phyloP scores from a whole-genome alignment of 1,139 yeast genomes.

The Taiozyma sp. region DNA sequence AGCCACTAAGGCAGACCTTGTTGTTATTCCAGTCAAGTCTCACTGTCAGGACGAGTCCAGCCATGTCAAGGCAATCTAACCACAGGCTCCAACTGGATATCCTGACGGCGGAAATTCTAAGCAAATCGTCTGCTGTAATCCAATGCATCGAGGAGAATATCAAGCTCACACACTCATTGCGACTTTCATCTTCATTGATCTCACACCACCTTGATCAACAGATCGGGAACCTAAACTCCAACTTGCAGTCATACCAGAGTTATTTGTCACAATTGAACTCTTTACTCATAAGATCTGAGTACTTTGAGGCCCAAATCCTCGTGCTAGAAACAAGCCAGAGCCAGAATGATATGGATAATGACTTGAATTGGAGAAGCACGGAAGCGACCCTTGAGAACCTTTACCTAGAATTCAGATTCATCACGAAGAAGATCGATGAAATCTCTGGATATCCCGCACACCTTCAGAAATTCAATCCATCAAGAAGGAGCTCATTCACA shows the following conservation, averaged over 20 bases:
- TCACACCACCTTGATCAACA: slow-evolving; percentile 15
- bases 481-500: not conserved
- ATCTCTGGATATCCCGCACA: not conserved
- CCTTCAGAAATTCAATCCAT: not conserved
- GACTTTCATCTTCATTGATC: slow-evolving; percentile 13
- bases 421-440: slow-evolving; percentile 23
- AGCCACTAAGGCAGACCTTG: not conserved
- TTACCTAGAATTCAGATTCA: slow-evolving; percentile 39
- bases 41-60: not conserved
- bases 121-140: slow-evolving; percentile 15
- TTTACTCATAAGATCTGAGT: slow-evolving; percentile 31
- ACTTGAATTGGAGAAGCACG: slow-evolving; percentile 36
- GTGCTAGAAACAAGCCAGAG: slow-evolving; percentile 27
- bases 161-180: slow-evolving; percentile 14
- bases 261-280: slow-evolving; percentile 28
- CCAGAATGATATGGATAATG: slow-evolving; percentile 22
- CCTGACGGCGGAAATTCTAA: slow-evolving; percentile 17
- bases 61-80: not conserved
- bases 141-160: slow-evolving; percentile 20
- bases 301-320: slow-evolving; percentile 34
- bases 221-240: slow-evolving; percentile 9
- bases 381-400: slow-evolving; percentile 46
- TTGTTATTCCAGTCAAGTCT: not conserved
- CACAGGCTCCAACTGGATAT: slow-evolving; percentile 14
- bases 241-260: slow-evolving; percentile 18